Base-by-base conservation (phyloP, 1,139 yeast species). In the Scheffersomyces segobiensis region DNA sequence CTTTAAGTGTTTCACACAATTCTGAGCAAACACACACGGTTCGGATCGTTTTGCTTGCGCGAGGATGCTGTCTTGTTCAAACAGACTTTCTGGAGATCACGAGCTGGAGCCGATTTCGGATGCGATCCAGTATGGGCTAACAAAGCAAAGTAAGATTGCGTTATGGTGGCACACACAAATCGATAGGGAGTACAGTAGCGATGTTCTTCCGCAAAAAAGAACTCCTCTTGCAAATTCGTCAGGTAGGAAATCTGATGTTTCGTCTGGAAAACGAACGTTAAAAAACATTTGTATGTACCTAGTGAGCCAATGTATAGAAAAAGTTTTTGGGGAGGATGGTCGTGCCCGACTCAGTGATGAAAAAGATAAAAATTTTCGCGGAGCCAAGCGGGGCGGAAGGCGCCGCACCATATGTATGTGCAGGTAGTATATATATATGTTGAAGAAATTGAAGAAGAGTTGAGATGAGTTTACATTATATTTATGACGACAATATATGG, bases 311-410 rank as follows among this genome's bases (percentile, higher is more conserved):
- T 32, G 42, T 32, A 32, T 24, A 17, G 42, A 17, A 32, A 19
- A 48, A 53, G 32, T 46, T 24, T 18, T 49, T 26, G 53, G 20
- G 53, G 22, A 51, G 47, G 4, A 1, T n/a, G 18, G 50, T 51
- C 51, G 32, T 21, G 46, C 46, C 50, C 48, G 56, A 60, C 32
- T 59, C 52, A 66, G 70, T 72, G 79, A 75, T 75, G 77, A 64
- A 75, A 75, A 72, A 75, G 79, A 75, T 64, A 65, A 66, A 65
- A 64, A 55, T 63, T 65, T 65, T 63, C 63, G 55, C 58, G 50
- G 56, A 47, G 47, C 39, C 42, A 52, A 24, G 55, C 47, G 26
- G 47, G 50, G 50, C 50, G 21, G 21, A 20, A 21, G n/a, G 50
- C 50, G 50, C 50, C 50, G 50, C 50, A 48, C 26, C 17, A 1